Conservation (phyloP, 306 rosid species). For the Cicer bijugum region DNA sequence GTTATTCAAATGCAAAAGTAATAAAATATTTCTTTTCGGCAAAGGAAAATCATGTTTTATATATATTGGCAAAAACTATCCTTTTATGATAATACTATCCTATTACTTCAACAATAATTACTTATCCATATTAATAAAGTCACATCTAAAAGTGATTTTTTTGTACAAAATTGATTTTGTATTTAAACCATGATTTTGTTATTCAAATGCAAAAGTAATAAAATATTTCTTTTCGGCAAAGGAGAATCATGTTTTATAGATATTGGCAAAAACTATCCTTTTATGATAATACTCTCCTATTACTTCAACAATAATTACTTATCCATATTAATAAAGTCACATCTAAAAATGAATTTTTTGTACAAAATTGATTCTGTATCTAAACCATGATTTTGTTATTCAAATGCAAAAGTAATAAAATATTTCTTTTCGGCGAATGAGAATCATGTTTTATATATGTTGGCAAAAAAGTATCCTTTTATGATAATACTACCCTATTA, state of each 20-base stretch:
- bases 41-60: constrained; percentile 4
- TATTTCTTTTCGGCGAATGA: background rate
- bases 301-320: background rate
- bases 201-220: background rate
- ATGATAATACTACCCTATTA: background rate
- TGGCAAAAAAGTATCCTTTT: background rate
- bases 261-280: background rate
- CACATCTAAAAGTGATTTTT: constrained; percentile 5
- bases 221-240: background rate
- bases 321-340: background rate
- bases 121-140: background rate
- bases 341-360: background rate
- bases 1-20: background rate
- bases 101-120: background rate
- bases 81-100: background rate
- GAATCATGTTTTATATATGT: background rate
- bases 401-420: background rate
- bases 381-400: background rate
- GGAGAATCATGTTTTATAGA: constrained; percentile 1
- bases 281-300: background rate
- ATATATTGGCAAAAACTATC: background rate
- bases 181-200: background rate
- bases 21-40: background rate
- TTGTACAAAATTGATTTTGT: background rate
- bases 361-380: background rate